Evolutionary conservation across 2,329 filamentous ascomycete genomes (phyloP).

Genomic region (Cadophora sp.): DNA sequence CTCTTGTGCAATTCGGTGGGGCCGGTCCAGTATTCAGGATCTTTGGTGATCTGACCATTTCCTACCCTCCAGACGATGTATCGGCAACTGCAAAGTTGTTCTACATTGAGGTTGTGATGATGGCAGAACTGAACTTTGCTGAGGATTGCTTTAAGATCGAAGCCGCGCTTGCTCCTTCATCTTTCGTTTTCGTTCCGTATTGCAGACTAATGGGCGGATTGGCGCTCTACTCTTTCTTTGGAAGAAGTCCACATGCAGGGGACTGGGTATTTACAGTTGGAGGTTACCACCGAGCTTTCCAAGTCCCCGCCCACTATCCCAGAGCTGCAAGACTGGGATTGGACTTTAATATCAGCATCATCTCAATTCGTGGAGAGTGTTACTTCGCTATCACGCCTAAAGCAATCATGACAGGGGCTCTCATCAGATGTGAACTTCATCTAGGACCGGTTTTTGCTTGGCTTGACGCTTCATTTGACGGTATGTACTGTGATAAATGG

Average conservation of each 20-base stretch:
- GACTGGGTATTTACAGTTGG: constrained; percentile 55
- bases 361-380: constrained; percentile 48
- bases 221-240: constrained; percentile 50
- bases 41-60: constrained; percentile 43
- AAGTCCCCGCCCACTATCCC: constrained; percentile 48
- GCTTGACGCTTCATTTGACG: constrained; percentile 48
- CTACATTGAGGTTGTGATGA: constrained; percentile 50
- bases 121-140: constrained; percentile 46
- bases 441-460: constrained; percentile 48
- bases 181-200: constrained; percentile 48
- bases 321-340: constrained; percentile 49
- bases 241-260: constrained; percentile 41
- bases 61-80: constrained; percentile 43
- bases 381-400: constrained; percentile 57
- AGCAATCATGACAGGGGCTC: constrained; percentile 51
- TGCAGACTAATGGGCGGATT: constrained; percentile 54
- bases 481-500: neutral
- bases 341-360: constrained; percentile 45
- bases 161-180: constrained; percentile 50
- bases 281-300: constrained; percentile 52
- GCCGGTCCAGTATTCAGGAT: constrained; percentile 46
- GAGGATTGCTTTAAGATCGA: constrained; percentile 48
- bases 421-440: constrained; percentile 43
- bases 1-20: constrained; percentile 45
- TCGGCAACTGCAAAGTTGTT: constrained; percentile 39